Evolutionary conservation across 2,329 filamentous ascomycete species (phyloP), one percentile per base, ranked within the genome.

Genomic region (Helicocarpus griseus): DNA sequence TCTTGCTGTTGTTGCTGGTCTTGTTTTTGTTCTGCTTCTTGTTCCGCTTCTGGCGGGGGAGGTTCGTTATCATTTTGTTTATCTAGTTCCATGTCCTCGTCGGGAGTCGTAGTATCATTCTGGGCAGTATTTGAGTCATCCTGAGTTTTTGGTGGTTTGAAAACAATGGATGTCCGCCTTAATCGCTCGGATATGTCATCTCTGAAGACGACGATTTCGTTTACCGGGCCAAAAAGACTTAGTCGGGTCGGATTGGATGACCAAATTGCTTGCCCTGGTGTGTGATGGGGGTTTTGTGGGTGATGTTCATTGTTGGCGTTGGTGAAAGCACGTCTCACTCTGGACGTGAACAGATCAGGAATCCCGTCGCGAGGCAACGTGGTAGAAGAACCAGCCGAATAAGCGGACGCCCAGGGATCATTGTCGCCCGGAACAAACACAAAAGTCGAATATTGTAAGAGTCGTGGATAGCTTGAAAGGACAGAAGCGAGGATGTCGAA

Each of bases 341-440:
- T 79, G 29, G 84, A 91, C 0, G 91, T 97, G 69, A 98, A 98
- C 59, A 96, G 74, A 5, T 91, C 86, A 1, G 93, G 93, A 2
- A 98, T 79, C 0, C 78, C 71, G 57, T 58, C 73, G 60, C 59
- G 74, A 43, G 63, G 75, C 54, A 73, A 71, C 60, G 63, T 72
- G 62, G 69, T 75, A 5, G 71, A 65, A 45, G 71, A 71, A 22
- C 73, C 73, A 36, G 68, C 65, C 29, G 73, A 72, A 65, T 95
- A 95, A 2, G 89, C 80, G 0, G 89, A 95, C 4, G 85, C 81
- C 93, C 93, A 98, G n/a, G 88, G 90, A 66, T 98, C 93, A 65
- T 96, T 95, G 69, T 97, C 91, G 28, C 93, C 93, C 0, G 93
- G 93, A 0, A 97, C 86, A 63, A 98, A 95, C 29, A 95, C 76